Base-by-base conservation (phyloP, 176 grass and related monocot species). In the Calamus simplicifolius region DNA sequence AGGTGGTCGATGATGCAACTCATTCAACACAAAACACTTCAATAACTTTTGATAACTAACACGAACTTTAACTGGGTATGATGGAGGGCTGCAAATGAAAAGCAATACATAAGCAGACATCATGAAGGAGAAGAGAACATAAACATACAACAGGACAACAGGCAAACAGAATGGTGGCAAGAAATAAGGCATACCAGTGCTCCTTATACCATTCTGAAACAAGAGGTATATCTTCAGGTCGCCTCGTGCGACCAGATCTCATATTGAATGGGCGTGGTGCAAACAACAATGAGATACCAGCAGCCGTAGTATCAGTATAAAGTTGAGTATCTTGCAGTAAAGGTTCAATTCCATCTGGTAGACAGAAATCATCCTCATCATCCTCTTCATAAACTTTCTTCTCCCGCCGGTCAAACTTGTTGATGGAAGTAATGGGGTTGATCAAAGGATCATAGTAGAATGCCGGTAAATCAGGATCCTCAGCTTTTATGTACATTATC, bases 401-500 rank as follows among this genome's bases (percentile, higher is more conserved):
- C 29, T 88, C 80, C 64, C 78, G 74, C 8, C 81, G 78, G 64
- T 93, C 83, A 73, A 77, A 62, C 75, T 91, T 97, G 68, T 67
- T 85, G 19, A 70, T 76, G 54, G 92, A 97, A 49, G 92, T 85
- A 29, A 97, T 91, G 17, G 92, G 92, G 52, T 97, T 97, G 75
- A 97, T 97, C 58, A 97, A 64, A 28, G 92, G 92, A 77, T 97
- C 92, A 60, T 91, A 97, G 49, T 97, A 97, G 71, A 97, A 97
- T 30, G 92, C 92, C 69, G 92, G 92, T 51, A 97, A 59, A 80
- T 97, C 92, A 74, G 92, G 92, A 85, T 97, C 92, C 62, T 97
- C 92, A 16, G 92, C 87, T 63, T 97, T 97, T 72, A 97, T 97
- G 62, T 88, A 97, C 92, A 97, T 97, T 82, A 97, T 97, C 92